phyloP scores from a whole-genome alignment of 306 rosid species.

The Pyrus betulifolia region DNA sequence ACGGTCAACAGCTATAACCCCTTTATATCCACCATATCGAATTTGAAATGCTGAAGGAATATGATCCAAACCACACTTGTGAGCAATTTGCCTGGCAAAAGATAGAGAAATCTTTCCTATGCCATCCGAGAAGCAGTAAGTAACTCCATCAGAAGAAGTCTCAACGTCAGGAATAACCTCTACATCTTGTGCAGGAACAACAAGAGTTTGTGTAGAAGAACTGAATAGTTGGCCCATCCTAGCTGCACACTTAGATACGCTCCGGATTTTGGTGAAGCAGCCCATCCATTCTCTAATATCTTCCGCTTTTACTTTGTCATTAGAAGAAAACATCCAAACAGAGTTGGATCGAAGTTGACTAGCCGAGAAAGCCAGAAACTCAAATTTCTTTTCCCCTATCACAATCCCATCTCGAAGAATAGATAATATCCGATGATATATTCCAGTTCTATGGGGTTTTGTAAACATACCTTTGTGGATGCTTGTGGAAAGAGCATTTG shows the following conservation, averaged over 20 bases:
- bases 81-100: slow-evolving; percentile 78
- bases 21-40: slow-evolving; percentile 94
- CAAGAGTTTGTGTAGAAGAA: slow-evolving; percentile 69
- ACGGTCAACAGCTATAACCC: slow-evolving; percentile 80
- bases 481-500: slow-evolving; percentile 50
- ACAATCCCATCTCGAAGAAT: slow-evolving; percentile 79
- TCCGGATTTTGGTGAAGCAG: slow-evolving; percentile 68
- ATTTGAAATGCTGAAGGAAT: slow-evolving; percentile 92
- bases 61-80: slow-evolving; percentile 52
- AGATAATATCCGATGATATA: slow-evolving; percentile 58
- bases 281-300: slow-evolving; percentile 98
- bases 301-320: slow-evolving; percentile 62
- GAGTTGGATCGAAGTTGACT: slow-evolving; percentile 89
- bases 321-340: slow-evolving; percentile 97
- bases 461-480: slow-evolving; percentile 50
- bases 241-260: slow-evolving; percentile 91
- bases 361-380: slow-evolving; percentile 92
- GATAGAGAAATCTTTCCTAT: slow-evolving; percentile 78
- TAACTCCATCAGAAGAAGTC: slow-evolving; percentile 45
- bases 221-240: slow-evolving; percentile 98
- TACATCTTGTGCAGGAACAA: slow-evolving; percentile 55
- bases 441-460: slow-evolving; percentile 52
- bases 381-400: slow-evolving; percentile 71
- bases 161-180: slow-evolving; percentile 86
- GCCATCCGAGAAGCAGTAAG: slow-evolving; percentile 93